phyloP scores from a whole-genome alignment of 139 green algal genomes.

The Chlamydomonas applanata region DNA sequence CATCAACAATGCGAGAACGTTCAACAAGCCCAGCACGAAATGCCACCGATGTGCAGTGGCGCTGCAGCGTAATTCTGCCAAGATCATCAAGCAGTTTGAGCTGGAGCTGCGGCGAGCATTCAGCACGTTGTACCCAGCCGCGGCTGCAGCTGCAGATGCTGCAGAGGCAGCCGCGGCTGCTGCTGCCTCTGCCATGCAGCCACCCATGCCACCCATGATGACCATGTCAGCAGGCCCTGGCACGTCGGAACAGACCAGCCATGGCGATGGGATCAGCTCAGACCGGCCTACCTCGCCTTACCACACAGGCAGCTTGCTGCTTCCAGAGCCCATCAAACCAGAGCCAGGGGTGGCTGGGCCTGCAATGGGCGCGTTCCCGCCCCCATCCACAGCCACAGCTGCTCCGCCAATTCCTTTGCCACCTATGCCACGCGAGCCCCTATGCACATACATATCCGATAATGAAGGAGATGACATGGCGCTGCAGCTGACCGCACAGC shows the following conservation, averaged over 20 bases:
- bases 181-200: background rate
- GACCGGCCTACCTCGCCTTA: background rate
- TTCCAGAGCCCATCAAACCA: too few relatives aligned
- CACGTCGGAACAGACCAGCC: background rate
- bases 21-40: conserved; percentile 48
- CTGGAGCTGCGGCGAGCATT: conserved; percentile 46
- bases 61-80: conserved; percentile 38
- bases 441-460: conserved; percentile 30
- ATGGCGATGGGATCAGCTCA: background rate
- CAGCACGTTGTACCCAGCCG: conserved; percentile 30
- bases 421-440: conserved; percentile 12
- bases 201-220: too few relatives aligned
- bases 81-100: conserved; percentile 43
- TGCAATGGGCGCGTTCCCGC: background rate
- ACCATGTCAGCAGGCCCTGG: background rate
- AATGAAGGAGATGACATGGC: conserved; percentile 11
- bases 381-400: too few relatives aligned
- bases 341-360: conserved; percentile 1
- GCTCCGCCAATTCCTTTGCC: conserved; percentile 12
- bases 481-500: background rate
- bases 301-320: too few relatives aligned
- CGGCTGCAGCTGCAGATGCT: background rate
- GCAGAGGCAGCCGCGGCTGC: background rate
- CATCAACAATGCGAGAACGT: conserved; percentile 47
- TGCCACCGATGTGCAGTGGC: conserved; percentile 48